These are phyloP conservation scores for Turritis glabra DNA, from an alignment of 345 rosid species.

Conservation along the genomic window DNA sequence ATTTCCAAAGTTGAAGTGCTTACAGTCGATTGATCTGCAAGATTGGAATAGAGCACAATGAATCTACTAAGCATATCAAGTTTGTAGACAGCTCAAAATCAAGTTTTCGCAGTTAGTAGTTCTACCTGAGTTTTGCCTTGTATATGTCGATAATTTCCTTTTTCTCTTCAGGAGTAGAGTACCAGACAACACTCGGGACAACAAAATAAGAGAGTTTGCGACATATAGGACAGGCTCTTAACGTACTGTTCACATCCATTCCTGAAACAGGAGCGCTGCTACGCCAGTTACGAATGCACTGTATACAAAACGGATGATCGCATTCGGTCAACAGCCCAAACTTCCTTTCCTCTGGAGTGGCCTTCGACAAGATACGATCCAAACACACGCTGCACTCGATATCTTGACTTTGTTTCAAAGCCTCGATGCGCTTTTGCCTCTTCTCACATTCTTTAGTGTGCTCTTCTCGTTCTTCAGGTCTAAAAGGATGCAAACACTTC, in stretches of 20 bases:
- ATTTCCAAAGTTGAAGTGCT: conserved; percentile 81
- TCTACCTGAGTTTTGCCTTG: conserved; percentile 83
- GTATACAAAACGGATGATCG: conserved; percentile 87
- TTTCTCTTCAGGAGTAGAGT: conserved; percentile 75
- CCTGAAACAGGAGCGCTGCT: conserved; percentile 81
- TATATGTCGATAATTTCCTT: conserved; percentile 74
- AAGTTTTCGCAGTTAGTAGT: neutral
- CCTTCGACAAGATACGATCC: conserved; percentile 74
- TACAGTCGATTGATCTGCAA: conserved; percentile 67
- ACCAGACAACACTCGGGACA: conserved; percentile 95
- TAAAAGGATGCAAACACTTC: conserved; percentile 87
- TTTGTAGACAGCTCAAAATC: neutral
- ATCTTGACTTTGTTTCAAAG: conserved; percentile 71
- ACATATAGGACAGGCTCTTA: conserved; percentile 92
- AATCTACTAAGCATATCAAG: neutral
- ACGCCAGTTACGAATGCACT: conserved; percentile 91
- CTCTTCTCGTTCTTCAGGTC: conserved; percentile 76
- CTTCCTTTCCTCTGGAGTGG: conserved; percentile 77
- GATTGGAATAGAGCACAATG: neutral
- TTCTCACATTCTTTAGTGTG: conserved; percentile 71
- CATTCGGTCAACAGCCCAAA: conserved; percentile 84
- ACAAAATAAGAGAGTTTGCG: conserved; percentile 95
- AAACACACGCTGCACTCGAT: conserved; percentile 83
- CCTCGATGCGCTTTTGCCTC: conserved; percentile 74
- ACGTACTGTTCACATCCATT: conserved; percentile 77